Evolutionary conservation across 352 stramenopile genomes (phyloP).

Genomic region (Globisporangium megalacanthum): DNA sequence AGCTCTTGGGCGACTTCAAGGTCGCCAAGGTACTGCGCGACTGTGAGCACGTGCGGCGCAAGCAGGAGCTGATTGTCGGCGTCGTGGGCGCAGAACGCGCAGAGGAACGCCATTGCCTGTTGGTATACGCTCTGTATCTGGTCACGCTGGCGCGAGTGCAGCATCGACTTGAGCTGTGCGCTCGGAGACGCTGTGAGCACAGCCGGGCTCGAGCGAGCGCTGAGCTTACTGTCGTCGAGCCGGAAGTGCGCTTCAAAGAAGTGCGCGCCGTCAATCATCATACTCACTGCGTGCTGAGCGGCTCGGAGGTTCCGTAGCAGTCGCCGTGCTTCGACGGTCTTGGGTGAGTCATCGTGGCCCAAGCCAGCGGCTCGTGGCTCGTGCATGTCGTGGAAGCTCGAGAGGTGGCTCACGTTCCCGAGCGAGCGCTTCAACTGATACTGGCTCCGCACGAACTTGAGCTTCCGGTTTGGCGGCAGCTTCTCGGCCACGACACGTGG

Average conservation of each 20-base stretch:
- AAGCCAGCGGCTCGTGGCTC: background rate
- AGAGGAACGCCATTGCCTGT: constrained; percentile 55
- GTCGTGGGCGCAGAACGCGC: constrained; percentile 39
- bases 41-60: constrained; percentile 37
- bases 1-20: constrained; percentile 58
- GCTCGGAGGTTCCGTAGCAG: constrained; percentile 56
- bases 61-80: constrained; percentile 44
- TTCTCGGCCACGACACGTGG: constrained; percentile 32
- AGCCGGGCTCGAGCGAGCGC: background rate
- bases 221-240: constrained; percentile 10
- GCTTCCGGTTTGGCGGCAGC: constrained; percentile 43
- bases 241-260: constrained; percentile 56
- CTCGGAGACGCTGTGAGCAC: constrained; percentile 13
- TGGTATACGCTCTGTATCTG: constrained; percentile 51
- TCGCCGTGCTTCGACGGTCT: constrained; percentile 37
- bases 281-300: constrained; percentile 52
- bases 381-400: constrained; percentile 33
- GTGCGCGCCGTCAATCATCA: constrained; percentile 64
- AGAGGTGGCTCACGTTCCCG: constrained; percentile 43
- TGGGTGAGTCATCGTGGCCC: constrained; percentile 13
- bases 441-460: constrained; percentile 19
- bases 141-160: constrained; percentile 39
- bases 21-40: constrained; percentile 46
- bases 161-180: constrained; percentile 25
- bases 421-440: constrained; percentile 34